Evolutionary conservation across 2,329 filamentous ascomycete species (phyloP).

Genomic region (Diaporthe velutina): DNA sequence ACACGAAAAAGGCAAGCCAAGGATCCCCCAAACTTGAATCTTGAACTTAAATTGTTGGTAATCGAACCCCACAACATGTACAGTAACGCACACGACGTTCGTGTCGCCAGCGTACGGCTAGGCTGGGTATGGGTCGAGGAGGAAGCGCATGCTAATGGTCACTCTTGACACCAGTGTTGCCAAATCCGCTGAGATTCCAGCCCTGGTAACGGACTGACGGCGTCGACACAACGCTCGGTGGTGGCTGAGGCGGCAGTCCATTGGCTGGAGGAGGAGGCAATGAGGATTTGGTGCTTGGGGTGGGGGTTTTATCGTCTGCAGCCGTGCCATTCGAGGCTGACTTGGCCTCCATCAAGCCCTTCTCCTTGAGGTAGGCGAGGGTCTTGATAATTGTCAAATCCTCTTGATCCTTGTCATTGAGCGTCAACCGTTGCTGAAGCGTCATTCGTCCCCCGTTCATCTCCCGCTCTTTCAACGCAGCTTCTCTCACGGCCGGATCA

Average conservation of each 20-base stretch:
- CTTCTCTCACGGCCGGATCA: slow-evolving; percentile 72
- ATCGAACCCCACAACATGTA: neutral
- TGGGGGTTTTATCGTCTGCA: slow-evolving; percentile 43
- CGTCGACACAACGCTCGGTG: slow-evolving; percentile 46
- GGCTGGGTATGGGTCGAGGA: neutral
- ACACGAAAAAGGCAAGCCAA: neutral
- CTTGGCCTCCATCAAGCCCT: slow-evolving; percentile 62
- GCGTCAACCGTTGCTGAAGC: slow-evolving; percentile 73
- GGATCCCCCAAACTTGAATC: neutral
- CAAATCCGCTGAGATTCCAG: slow-evolving; percentile 57
- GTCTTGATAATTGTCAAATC: slow-evolving; percentile 75
- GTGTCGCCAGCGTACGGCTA: neutral
- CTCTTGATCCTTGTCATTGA: slow-evolving; percentile 78
- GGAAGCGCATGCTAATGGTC: slow-evolving; percentile 30
- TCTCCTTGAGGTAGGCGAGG: slow-evolving; percentile 74
- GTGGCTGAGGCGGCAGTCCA: slow-evolving; percentile 52
- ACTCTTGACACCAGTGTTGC: slow-evolving; percentile 53
- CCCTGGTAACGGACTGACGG: slow-evolving; percentile 51
- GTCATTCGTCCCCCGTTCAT: slow-evolving; percentile 76
- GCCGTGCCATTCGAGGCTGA: slow-evolving; percentile 42
- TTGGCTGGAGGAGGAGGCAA: slow-evolving; percentile 45
- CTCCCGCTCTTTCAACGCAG: slow-evolving; percentile 73
- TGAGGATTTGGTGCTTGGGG: slow-evolving; percentile 37
- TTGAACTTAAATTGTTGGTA: neutral
- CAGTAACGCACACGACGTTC: neutral